Evolutionary conservation across 169 alveolate species (phyloP).

Genomic region (Cardiosporidium cionae): DNA sequence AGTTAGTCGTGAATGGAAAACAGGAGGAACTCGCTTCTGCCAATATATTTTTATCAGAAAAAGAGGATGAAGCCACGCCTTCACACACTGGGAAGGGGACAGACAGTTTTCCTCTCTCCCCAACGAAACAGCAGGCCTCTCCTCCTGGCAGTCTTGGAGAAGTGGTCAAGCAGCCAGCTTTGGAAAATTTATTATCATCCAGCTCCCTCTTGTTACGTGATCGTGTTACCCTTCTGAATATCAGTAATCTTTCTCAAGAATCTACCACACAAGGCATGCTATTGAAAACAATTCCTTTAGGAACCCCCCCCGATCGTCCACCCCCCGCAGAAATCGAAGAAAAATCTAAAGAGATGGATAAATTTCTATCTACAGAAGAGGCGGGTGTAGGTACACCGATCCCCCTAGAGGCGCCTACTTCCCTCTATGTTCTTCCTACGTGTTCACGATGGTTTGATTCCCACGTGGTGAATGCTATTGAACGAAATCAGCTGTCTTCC

Average conservation of each 20-base stretch:
- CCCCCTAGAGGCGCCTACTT: background rate
- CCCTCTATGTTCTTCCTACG: background rate
- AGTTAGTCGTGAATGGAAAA: too few relatives aligned
- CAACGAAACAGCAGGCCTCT: too few relatives aligned
- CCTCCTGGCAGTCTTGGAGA: too few relatives aligned
- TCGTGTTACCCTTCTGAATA: background rate
- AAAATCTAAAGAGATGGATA: too few relatives aligned
- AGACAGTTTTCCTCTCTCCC: too few relatives aligned
- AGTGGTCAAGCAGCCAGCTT: too few relatives aligned
- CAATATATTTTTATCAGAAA: too few relatives aligned
- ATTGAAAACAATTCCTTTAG: background rate
- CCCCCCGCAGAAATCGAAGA: background rate
- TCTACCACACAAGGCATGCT: background rate
- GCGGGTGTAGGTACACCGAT: background rate
- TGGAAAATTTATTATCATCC: background rate
- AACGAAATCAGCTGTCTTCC: conserved; percentile 7
- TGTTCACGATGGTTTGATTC: conserved; percentile 17
- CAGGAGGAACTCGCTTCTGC: too few relatives aligned
- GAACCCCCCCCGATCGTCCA: background rate
- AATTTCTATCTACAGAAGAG: too few relatives aligned
- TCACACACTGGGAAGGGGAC: too few relatives aligned
- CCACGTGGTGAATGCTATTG: background rate
- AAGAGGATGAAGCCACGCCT: too few relatives aligned
- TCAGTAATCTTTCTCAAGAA: background rate
- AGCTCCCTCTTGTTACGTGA: background rate